phyloP scores from a whole-genome alignment of 2,329 filamentous ascomycete genomes.

The Akanthomyces muscarius region DNA sequence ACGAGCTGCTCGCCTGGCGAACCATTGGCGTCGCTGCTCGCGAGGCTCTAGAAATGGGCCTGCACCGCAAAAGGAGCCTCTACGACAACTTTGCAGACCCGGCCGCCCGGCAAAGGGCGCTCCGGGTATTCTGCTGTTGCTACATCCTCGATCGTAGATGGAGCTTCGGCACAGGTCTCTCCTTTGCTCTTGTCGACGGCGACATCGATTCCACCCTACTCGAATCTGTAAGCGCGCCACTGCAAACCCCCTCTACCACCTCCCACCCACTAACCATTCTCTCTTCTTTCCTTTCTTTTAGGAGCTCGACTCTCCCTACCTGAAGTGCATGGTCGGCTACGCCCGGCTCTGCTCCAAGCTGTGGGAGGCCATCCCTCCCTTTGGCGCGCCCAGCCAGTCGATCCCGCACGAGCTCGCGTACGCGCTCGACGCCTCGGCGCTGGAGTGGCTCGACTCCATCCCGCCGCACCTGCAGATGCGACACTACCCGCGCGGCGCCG shows the following conservation, averaged over 20 bases:
- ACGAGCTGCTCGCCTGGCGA: constrained; percentile 47
- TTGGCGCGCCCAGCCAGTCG: constrained; percentile 31
- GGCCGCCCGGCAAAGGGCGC: constrained; percentile 28
- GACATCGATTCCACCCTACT: constrained; percentile 47
- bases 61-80: constrained; percentile 44
- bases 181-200: constrained; percentile 44
- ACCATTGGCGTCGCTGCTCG: constrained; percentile 44
- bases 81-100: constrained; percentile 34
- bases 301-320: constrained; percentile 34
- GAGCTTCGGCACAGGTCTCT: constrained; percentile 48
- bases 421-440: constrained; percentile 39
- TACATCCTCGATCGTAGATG: constrained; percentile 49
- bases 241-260: neutral
- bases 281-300: neutral
- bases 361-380: constrained; percentile 40
- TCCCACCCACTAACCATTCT: neutral
- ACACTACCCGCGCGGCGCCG: constrained; percentile 34
- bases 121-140: constrained; percentile 46
- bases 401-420: constrained; percentile 37
- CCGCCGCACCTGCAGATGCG: constrained; percentile 37
- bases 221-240: constrained; percentile 32
- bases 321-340: constrained; percentile 46
- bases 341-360: constrained; percentile 43
- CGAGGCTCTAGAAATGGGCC: constrained; percentile 44
- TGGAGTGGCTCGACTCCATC: constrained; percentile 44